Conservation (phyloP, 2,329 filamentous ascomycete genomes). For the Trichoderma breve region DNA sequence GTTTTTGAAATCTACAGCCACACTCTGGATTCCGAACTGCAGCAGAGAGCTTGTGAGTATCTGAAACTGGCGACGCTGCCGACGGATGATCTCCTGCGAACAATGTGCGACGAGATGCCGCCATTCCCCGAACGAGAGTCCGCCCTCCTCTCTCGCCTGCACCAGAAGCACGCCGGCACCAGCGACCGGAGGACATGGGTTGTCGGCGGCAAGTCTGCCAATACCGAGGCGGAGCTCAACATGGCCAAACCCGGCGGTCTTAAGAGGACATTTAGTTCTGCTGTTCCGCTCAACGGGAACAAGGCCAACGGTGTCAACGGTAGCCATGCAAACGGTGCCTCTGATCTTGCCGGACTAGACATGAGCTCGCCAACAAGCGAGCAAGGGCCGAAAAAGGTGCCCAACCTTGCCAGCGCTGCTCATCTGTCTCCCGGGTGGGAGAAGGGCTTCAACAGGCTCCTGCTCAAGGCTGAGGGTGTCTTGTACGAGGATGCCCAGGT, state of each 20-base stretch:
- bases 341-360: conserved; percentile 80
- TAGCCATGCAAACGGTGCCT: conserved; percentile 47
- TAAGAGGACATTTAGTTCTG: conserved; percentile 78
- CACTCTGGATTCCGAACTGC: conserved; percentile 89
- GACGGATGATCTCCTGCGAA: conserved; percentile 86
- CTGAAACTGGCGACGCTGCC: conserved; percentile 79
- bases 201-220: conserved; percentile 94
- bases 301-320: conserved; percentile 50
- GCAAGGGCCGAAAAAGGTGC: conserved; percentile 60
- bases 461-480: conserved; percentile 79
- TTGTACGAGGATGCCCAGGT: conserved; percentile 94
- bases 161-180: conserved; percentile 89
- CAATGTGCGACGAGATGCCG: conserved; percentile 97
- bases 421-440: conserved; percentile 96
- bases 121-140: conserved; percentile 95
- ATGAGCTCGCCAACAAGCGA: conserved; percentile 61
- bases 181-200: conserved; percentile 97
- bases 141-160: conserved; percentile 83
- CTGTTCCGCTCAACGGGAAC: conserved; percentile 46
- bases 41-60: conserved; percentile 96
- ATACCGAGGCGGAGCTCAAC: conserved; percentile 75
- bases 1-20: conserved; percentile 93
- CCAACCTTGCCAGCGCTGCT: conserved; percentile 87
- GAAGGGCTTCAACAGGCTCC: conserved; percentile 77
- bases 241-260: conserved; percentile 78